phyloP scores from a whole-genome alignment of 441 rosid species.

The Biscutella auriculata region DNA sequence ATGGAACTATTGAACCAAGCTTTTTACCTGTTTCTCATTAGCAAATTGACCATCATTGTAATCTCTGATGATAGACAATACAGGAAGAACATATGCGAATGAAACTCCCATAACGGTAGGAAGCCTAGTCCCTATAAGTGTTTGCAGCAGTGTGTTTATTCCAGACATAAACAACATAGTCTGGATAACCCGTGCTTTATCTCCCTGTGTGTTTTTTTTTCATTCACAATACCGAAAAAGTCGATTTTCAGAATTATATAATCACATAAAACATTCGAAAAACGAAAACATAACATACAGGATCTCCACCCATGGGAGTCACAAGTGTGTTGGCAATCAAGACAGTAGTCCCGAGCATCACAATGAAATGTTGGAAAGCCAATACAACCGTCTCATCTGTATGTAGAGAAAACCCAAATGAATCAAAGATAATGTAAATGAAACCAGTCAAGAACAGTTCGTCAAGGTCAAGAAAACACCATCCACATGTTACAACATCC shows the following conservation, averaged over 20 bases:
- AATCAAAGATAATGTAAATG: not conserved
- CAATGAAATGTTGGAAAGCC: constrained; percentile 88
- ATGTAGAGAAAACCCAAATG: not conserved
- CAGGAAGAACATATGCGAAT: constrained; percentile 57
- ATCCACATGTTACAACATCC: not conserved
- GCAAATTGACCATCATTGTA: constrained; percentile 31
- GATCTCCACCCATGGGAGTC: constrained; percentile 68
- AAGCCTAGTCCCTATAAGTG: constrained; percentile 74
- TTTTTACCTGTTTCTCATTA: constrained; percentile 50
- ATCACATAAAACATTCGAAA: not conserved
- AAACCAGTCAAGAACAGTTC: not conserved
- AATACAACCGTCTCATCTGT: constrained; percentile 58
- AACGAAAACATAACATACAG: constrained; percentile 35
- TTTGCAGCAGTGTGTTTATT: constrained; percentile 73
- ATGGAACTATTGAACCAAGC: not conserved
- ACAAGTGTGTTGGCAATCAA: constrained; percentile 55
- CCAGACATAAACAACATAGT: constrained; percentile 74
- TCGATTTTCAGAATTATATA: not conserved
- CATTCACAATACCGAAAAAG: constrained; percentile 5
- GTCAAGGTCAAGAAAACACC: not conserved
- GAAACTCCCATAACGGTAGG: constrained; percentile 92
- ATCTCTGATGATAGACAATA: constrained; percentile 67
- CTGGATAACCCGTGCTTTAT: constrained; percentile 77
- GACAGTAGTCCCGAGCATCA: constrained; percentile 83
- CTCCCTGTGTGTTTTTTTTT: constrained; percentile 72